Evolutionary conservation across 2,329 filamentous ascomycete genomes (phyloP).

Genomic region (Alternaria ethzedia): DNA sequence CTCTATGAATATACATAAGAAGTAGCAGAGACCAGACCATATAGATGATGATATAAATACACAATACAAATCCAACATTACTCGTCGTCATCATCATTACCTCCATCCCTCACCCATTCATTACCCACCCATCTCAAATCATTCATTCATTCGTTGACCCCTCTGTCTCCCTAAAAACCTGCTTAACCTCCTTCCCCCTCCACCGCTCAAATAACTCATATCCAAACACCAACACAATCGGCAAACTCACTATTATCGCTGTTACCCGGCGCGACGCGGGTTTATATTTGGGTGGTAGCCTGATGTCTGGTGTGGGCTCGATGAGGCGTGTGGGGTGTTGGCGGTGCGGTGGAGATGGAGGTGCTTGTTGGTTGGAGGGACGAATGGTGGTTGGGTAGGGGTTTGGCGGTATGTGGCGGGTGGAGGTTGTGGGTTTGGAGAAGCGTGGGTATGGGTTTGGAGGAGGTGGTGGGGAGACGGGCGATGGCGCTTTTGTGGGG

Average conservation of each 20-base stretch:
- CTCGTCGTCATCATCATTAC: not conserved
- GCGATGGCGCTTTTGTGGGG: slow-evolving; percentile 22
- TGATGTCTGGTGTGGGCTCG: slow-evolving; percentile 26
- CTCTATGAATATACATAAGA: not conserved
- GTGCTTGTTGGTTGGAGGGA: not conserved
- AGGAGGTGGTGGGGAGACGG: not conserved
- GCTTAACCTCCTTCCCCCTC: slow-evolving; percentile 22
- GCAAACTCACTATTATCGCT: slow-evolving; percentile 45
- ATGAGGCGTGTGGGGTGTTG: slow-evolving; percentile 19
- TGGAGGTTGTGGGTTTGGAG: slow-evolving; percentile 3
- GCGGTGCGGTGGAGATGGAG: not conserved
- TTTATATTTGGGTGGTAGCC: slow-evolving; percentile 41
- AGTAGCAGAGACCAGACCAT: not conserved
- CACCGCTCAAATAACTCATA: slow-evolving; percentile 41
- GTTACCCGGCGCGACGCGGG: slow-evolving; percentile 38
- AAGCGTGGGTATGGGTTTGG: not conserved
- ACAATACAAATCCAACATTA: not conserved
- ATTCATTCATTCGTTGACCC: not conserved
- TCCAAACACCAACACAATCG: slow-evolving; percentile 42
- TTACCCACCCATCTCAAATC: not conserved
- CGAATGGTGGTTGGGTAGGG: slow-evolving; percentile 4
- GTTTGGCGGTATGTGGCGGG: slow-evolving; percentile 9
- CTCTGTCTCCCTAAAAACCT: not conserved
- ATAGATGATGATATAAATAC: not conserved
- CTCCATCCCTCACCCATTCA: not conserved